phyloP scores from a whole-genome alignment of 176 grass and related monocot genomes.

The Tillandsia fasciculata region DNA sequence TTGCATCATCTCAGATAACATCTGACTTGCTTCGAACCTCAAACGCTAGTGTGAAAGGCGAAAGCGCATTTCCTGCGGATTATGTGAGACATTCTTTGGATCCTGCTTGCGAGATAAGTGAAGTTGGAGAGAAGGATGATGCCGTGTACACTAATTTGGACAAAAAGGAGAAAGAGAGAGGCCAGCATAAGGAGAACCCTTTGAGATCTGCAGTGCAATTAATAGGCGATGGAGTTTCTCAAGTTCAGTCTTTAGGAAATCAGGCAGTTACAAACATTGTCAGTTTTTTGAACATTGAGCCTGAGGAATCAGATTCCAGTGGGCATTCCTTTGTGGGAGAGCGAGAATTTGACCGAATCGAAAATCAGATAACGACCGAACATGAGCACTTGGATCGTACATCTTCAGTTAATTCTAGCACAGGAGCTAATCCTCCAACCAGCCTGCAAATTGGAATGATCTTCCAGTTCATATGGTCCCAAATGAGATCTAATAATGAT shows the following conservation, averaged over 20 bases:
- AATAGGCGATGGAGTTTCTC: conserved; percentile 94
- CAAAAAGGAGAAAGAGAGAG: conserved; percentile 41
- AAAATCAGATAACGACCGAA: conserved; percentile 38
- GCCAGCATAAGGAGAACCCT: conserved; percentile 65
- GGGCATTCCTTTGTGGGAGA: conserved; percentile 30
- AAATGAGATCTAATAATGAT: conserved; percentile 95
- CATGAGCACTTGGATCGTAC: conserved; percentile 43
- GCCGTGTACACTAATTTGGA: conserved; percentile 29
- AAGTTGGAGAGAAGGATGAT: conserved; percentile 46
- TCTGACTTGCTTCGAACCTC: conserved; percentile 31
- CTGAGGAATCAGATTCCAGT: conserved; percentile 51
- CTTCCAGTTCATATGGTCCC: conserved; percentile 78
- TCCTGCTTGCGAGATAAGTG: conserved; percentile 66
- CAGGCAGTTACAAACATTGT: conserved; percentile 99
- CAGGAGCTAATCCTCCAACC: conserved; percentile 24
- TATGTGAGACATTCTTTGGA: conserved; percentile 42
- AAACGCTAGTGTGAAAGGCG: conserved; percentile 38
- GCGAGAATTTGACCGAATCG: conserved; percentile 30
- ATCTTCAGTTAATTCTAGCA: conserved; percentile 49
- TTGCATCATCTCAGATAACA: conserved; percentile 24
- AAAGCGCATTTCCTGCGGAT: conserved; percentile 38
- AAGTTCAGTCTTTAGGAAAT: conserved; percentile 91
- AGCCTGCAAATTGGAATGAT: conserved; percentile 72
- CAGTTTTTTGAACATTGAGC: conserved; percentile 88
- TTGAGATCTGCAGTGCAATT: conserved; percentile 91